Percentiles rank a stretch among this genome's conserved stretches.
Conservation (phyloP, 306 rosid genomes). For the Inga leiocalycina region DNA sequence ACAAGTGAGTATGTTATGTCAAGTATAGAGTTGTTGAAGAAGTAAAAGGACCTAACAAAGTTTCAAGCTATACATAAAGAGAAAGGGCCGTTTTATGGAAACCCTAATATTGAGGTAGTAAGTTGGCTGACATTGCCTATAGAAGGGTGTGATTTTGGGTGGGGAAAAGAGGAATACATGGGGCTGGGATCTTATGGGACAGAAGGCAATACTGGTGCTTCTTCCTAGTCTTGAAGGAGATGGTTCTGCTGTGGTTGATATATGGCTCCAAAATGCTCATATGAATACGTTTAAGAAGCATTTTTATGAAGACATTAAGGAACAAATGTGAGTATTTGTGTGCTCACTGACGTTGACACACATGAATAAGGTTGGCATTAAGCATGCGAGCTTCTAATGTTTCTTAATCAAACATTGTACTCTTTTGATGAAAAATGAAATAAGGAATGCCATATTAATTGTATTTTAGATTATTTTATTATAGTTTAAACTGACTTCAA, state of each 20-base stretch:
- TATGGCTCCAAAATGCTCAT: slow-evolving; percentile 50
- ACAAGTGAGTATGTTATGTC: slow-evolving; percentile 43
- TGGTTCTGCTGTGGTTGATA: slow-evolving; percentile 50
- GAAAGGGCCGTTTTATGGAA: slow-evolving; percentile 41
- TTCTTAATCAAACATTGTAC: neutral
- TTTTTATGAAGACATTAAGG: slow-evolving; percentile 45
- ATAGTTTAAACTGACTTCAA: no score
- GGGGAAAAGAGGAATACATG: slow-evolving; percentile 61
- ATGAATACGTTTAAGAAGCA: slow-evolving; percentile 60
- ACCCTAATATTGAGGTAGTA: slow-evolving; percentile 51
- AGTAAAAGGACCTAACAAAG: slow-evolving; percentile 45
- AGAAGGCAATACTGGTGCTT: slow-evolving; percentile 54
- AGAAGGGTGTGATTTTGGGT: slow-evolving; percentile 64
- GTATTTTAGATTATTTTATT: no score
- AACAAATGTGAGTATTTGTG: no score
- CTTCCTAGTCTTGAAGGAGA: slow-evolving; percentile 39
- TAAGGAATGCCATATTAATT: no score
- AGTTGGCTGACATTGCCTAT: slow-evolving; percentile 62
- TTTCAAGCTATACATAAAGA: slow-evolving; percentile 49
- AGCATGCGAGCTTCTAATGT: neutral
- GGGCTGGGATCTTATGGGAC: slow-evolving; percentile 45
- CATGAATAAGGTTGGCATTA: no score
- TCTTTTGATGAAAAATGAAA: no score
- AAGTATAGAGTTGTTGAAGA: slow-evolving; percentile 34
- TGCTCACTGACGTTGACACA: no score